phyloP scores from a whole-genome alignment of 1,284 basidiomycete genomes.

The Melanopsichium pennsylvanicum region DNA sequence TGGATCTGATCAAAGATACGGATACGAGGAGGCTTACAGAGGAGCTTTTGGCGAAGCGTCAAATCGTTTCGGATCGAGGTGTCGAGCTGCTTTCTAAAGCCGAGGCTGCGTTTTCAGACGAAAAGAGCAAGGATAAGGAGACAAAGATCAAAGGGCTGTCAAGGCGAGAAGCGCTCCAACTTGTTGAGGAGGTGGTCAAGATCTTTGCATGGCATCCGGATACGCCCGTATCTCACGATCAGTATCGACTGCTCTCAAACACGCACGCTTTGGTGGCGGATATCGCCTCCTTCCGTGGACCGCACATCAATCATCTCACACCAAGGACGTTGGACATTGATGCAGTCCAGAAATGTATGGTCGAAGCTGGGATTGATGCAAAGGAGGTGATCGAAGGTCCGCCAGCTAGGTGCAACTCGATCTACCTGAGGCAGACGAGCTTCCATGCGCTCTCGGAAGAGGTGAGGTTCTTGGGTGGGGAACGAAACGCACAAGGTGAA shows the following conservation, averaged over 20 bases:
- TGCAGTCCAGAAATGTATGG: conserved; percentile 67
- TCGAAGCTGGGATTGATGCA: conserved; percentile 65
- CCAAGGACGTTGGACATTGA: conserved; percentile 68
- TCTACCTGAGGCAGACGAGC: conserved; percentile 67
- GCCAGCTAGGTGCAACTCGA: conserved; percentile 63
- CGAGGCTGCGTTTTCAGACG: conserved; percentile 57
- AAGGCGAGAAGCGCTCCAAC: conserved; percentile 28
- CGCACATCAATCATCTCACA: conserved; percentile 69
- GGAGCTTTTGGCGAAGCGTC: conserved; percentile 57
- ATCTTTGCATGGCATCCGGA: conserved; percentile 68
- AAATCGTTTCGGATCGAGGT: conserved; percentile 66
- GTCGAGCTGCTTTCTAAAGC: conserved; percentile 61
- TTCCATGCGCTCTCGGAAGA: conserved; percentile 67
- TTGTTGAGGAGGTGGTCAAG: conserved; percentile 66
- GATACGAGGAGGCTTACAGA: conserved; percentile 57
- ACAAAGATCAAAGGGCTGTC: background rate
- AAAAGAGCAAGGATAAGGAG: conserved; percentile 41
- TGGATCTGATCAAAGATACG: conserved; percentile 63
- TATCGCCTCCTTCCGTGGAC: conserved; percentile 67
- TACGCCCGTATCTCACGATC: conserved; percentile 61
- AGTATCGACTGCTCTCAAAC: conserved; percentile 63
- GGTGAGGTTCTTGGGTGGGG: conserved; percentile 61
- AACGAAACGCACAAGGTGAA: conserved; percentile 1
- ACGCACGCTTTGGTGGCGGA: conserved; percentile 67
- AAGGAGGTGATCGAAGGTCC: conserved; percentile 68